A percentile compares a stretch with the other conserved stretches of the same genome.
phyloP scores from a whole-genome alignment of 768 basidiomycete species.

The Glaciozyma martinii region DNA sequence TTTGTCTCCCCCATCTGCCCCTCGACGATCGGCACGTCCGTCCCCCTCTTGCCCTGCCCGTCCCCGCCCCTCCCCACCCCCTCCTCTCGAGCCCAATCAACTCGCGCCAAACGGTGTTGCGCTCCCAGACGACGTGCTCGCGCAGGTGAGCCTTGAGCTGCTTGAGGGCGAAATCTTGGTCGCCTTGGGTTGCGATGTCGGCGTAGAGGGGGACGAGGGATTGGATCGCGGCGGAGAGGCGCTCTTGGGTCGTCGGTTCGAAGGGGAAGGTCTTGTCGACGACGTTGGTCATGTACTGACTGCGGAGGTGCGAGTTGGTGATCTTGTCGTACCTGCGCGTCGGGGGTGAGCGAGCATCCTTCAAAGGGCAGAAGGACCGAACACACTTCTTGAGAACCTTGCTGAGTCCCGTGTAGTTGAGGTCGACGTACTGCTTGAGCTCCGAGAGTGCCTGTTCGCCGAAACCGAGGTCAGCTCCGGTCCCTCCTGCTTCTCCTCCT shows the following conservation, averaged over 20 bases:
- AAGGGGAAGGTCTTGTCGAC: constrained; percentile 54
- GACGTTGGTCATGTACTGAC: constrained; percentile 28
- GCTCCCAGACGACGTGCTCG: constrained; percentile 76
- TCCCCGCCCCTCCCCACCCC: constrained; percentile 35
- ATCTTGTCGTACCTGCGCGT: constrained; percentile 80
- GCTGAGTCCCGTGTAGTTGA: constrained; percentile 86
- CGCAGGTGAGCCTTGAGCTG: constrained; percentile 59
- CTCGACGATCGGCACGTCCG: constrained; percentile 36
- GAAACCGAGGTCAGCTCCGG: neutral
- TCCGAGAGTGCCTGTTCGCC: constrained; percentile 26
- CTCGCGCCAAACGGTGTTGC: constrained; percentile 94
- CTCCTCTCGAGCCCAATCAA: constrained; percentile 58
- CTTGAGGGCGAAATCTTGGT: constrained; percentile 58
- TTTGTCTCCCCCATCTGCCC: constrained; percentile 39
- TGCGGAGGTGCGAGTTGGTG: constrained; percentile 53
- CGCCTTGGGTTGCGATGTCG: constrained; percentile 70
- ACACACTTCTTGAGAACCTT: constrained; percentile 90
- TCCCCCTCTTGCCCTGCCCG: constrained; percentile 6
- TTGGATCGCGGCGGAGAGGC: constrained; percentile 51
- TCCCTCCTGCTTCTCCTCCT: too few relatives aligned
- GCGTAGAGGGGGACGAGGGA: constrained; percentile 66
- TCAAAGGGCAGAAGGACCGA: neutral
- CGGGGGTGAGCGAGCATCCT: neutral
- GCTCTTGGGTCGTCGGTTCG: constrained; percentile 53
- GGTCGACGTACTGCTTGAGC: constrained; percentile 75